These are phyloP conservation scores for Sporobolus alterniflorus DNA, from an alignment of 202 grass and related monocot species.

Conservation along the genomic window DNA sequence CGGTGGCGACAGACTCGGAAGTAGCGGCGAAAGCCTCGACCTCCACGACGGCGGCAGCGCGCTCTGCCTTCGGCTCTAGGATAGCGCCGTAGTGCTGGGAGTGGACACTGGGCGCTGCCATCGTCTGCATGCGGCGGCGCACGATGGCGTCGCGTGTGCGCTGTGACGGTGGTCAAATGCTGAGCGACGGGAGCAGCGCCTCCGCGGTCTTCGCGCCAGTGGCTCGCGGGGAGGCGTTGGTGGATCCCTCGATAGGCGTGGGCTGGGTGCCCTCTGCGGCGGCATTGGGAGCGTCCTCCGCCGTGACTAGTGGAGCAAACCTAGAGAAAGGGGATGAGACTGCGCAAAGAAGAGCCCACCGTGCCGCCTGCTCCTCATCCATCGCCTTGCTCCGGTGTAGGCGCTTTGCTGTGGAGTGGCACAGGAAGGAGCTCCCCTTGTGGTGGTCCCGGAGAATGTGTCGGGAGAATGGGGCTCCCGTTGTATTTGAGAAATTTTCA, in stretches of 20 bases:
- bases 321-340: background rate
- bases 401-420: too few species aligned
- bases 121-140: constrained; percentile 75
- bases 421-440: too few species aligned
- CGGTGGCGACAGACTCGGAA: constrained; percentile 31
- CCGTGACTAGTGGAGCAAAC: constrained; percentile 29
- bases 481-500: too few species aligned
- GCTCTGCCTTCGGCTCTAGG: constrained; percentile 58
- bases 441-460: too few species aligned
- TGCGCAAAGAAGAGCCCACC: too few species aligned
- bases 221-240: background rate
- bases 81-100: constrained; percentile 70
- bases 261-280: constrained; percentile 10
- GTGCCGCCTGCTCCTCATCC: too few species aligned
- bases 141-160: constrained; percentile 85
- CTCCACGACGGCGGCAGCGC: constrained; percentile 57
- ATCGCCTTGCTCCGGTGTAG: too few species aligned
- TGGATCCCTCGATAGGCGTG: background rate
- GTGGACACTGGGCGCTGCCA: constrained; percentile 62
- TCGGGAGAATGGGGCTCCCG: too few species aligned
- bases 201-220: constrained; percentile 30
- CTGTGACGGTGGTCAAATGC: constrained; percentile 75
- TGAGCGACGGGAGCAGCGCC: constrained; percentile 57
- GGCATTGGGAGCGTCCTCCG: constrained; percentile 46
- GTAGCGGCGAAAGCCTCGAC: constrained; percentile 64